Conservation (phyloP, 2,329 filamentous ascomycete species). For the Aspergillus ibericus region DNA sequence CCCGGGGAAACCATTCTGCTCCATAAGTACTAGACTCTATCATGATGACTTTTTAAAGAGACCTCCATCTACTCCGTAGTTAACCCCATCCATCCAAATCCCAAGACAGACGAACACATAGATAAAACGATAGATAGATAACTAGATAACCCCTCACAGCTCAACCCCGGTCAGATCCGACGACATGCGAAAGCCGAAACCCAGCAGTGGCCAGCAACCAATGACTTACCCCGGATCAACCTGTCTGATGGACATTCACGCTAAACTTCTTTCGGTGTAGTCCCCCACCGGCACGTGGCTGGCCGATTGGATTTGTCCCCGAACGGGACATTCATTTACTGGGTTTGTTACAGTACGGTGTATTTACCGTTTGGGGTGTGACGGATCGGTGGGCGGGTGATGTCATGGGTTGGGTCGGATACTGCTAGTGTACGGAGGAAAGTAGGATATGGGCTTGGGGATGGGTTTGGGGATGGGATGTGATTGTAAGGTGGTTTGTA, state of each 20-base stretch:
- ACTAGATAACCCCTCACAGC: too few relatives aligned
- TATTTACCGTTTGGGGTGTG: neutral
- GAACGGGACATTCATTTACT: neutral
- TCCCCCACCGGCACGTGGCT: conserved; percentile 24
- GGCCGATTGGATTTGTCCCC: conserved; percentile 4
- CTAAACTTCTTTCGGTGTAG: conserved; percentile 13
- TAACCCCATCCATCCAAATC: too few relatives aligned
- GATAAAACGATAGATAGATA: neutral
- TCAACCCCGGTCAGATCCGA: neutral
- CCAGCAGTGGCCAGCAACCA: neutral
- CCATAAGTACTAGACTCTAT: too few relatives aligned
- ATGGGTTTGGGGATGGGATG: too few relatives aligned
- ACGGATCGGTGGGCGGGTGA: neutral
- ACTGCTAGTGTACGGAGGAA: too few relatives aligned
- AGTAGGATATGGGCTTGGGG: too few relatives aligned
- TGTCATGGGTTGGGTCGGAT: too few relatives aligned
- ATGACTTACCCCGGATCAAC: conserved; percentile 22
- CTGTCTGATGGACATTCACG: conserved; percentile 3
- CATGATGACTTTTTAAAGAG: too few relatives aligned
- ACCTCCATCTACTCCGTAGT: too few relatives aligned
- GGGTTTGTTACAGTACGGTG: neutral
- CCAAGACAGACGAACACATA: too few relatives aligned
- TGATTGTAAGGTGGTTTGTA: too few relatives aligned
- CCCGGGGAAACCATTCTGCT: too few relatives aligned
- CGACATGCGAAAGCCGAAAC: neutral